phyloP scores from a whole-genome alignment of 768 basidiomycete genomes.

The Phanerodontia chrysosporium region DNA sequence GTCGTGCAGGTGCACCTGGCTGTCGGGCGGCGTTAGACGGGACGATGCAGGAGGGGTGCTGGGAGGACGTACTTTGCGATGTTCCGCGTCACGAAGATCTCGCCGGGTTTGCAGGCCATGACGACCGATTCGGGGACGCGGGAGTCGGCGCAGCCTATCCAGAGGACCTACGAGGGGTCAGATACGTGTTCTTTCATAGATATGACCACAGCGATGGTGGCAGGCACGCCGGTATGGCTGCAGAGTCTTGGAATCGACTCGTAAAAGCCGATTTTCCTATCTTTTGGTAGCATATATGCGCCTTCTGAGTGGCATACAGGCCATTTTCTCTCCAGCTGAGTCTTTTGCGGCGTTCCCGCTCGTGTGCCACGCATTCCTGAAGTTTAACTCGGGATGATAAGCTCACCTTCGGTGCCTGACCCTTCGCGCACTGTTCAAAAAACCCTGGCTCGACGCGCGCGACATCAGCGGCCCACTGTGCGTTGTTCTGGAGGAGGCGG shows the following conservation, averaged over 20 bases:
- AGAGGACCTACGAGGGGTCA: slow-evolving; percentile 49
- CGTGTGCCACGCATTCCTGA: background rate
- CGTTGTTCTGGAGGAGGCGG: slow-evolving; percentile 47
- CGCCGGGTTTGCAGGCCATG: slow-evolving; percentile 67
- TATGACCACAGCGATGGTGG: too few species aligned
- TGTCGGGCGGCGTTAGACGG: background rate
- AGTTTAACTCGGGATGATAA: background rate
- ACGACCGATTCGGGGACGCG: slow-evolving; percentile 79
- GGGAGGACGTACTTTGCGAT: slow-evolving; percentile 71
- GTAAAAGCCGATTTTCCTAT: too few species aligned
- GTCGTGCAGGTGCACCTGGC: slow-evolving; percentile 15
- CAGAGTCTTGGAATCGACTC: too few species aligned
- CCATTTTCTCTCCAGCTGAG: too few species aligned
- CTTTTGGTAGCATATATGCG: too few species aligned
- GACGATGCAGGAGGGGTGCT: background rate
- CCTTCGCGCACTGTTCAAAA: slow-evolving; percentile 54
- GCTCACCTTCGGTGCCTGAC: slow-evolving; percentile 64
- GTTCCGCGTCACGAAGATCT: slow-evolving; percentile 81
- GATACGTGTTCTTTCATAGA: background rate
- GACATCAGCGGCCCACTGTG: slow-evolving; percentile 67
- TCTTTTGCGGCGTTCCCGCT: background rate
- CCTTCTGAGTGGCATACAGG: too few species aligned
- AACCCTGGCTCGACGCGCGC: slow-evolving; percentile 53
- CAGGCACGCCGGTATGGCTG: too few species aligned
- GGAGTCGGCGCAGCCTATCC: slow-evolving; percentile 84